These are phyloP conservation scores for Termitomyces sp. DNA, from an alignment of 768 basidiomycete species.

Conservation along the genomic window DNA sequence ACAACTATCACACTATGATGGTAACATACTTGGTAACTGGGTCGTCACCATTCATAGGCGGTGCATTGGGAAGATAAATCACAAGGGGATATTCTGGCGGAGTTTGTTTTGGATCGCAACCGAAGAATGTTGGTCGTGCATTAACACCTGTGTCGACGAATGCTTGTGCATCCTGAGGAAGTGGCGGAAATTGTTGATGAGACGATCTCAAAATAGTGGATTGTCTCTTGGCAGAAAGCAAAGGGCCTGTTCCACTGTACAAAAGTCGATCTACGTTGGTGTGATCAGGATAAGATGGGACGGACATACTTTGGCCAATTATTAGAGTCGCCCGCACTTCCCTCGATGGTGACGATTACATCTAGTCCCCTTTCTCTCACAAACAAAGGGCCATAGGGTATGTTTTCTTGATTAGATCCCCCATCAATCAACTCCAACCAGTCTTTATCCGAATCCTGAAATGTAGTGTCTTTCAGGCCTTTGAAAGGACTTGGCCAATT, in stretches of 20 bases:
- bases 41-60: slow-evolving; percentile 55
- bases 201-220: slow-evolving; percentile 38
- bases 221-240: slow-evolving; percentile 39
- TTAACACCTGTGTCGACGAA: slow-evolving; percentile 62
- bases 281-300: neutral
- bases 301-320: slow-evolving; percentile 63
- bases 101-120: slow-evolving; percentile 50
- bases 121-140: slow-evolving; percentile 72
- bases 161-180: slow-evolving; percentile 43
- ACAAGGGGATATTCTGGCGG: slow-evolving; percentile 61
- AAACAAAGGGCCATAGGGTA: slow-evolving; percentile 69
- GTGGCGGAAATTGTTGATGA: slow-evolving; percentile 61
- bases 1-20: neutral
- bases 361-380: slow-evolving; percentile 67
- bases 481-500: slow-evolving; percentile 67
- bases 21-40: slow-evolving; percentile 59
- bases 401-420: slow-evolving; percentile 60
- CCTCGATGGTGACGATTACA: slow-evolving; percentile 72
- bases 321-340: slow-evolving; percentile 50
- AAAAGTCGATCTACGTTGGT: neutral
- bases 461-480: slow-evolving; percentile 43
- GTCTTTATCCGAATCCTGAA: slow-evolving; percentile 44
- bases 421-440: slow-evolving; percentile 70
- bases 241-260: slow-evolving; percentile 47
- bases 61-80: slow-evolving; percentile 74